Base-by-base conservation (phyloP, 768 basidiomycete species). In the Russula lepida region DNA sequence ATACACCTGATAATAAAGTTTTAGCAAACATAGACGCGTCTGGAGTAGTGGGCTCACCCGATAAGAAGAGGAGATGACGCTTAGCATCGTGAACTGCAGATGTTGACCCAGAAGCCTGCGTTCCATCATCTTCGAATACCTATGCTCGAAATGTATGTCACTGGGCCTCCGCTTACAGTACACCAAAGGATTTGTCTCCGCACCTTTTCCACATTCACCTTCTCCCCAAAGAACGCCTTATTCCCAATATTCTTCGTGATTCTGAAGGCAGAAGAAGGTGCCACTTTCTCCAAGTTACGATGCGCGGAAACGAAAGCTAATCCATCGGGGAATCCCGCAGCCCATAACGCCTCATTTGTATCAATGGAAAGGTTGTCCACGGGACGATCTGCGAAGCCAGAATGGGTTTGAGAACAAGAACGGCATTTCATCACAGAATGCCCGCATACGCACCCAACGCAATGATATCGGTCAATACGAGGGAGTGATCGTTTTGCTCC, bases 101-200 rank as follows among this genome's bases (percentile, higher is more conserved):
- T 2, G 88, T 90, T 37, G 77, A 73, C 7, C 79, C 83, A 17
- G 81, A 80, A 12, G 81, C 79, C 27, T 85, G 53, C 3, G 68
- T 72, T 9, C 88, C 87, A 60, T 83, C 75, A 69, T 89, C 85
- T 69, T 88, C 84, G 60, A 89, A 88, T 11, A 81, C 75, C 84
- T 88, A 63, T 15, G 5, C 47, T 47, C 56, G 50, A 63, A 46
- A 56, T 67, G 54, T 43, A 66, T 63, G 37, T 61, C 43, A 15
- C 12, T 48, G n/a, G 17, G n/a, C n/a, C 27, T 1, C 13, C 49
- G 35, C 46, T 35, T 7, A 9, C 27, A 30, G 1, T 30, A 9
- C 27, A 35, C 1, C 28, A 47, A 37, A 25, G 12, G 23, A 15
- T 43, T 39, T 1, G 21, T 2, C 17, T 2, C 44, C 55, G 44